Evolutionary conservation across 139 green algal genomes (phyloP), one percentile per base, ranked within the genome.

Genomic region (Coelastrella sp.): DNA sequence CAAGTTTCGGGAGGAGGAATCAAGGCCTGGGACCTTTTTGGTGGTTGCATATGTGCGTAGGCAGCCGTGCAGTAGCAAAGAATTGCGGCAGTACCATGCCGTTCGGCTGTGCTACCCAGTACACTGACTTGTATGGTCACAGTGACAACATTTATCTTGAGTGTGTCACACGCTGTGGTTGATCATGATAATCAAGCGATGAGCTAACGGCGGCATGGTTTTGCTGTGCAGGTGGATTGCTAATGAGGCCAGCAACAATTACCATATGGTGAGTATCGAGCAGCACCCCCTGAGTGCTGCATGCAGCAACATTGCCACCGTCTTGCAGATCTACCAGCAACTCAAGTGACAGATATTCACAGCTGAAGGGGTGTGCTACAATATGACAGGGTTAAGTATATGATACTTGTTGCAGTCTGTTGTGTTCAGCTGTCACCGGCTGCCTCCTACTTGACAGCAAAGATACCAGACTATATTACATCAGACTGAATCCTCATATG

Each of bases 201-300:
- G 32, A 47, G 32, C 32, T 47, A 47, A 47, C 32, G 32, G 32
- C 32, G 32, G 32, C 32, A 47, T 47, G 32, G 32, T 47, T 47
- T 47, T 47, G 32, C 32, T 47, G 32, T 47, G 32, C 32, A 47
- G 32, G 32, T 47, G 82, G 82, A 78, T 87, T 64, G 61, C 82
- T 10, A 87, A 60, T 47, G 82, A 87, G 82, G 82, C 82, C 59
- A 87, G 76, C 65, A 64, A 75, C 23, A 47, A 87, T 32, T 87
- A 87, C 65, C 22, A 32, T 13, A 87, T 87, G 76, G 71, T 77
- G 71, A 22, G 71, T 11, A 47, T 47, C 32, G 32, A 47, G 75
- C 64, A 73, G 64, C 64, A 73, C 64, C 32, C 32, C 32, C 32
- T 1, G 32, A 47, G 32, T 73, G 64, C 11, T 14, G 64, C 11